Percentiles rank a stretch among this genome's conserved stretches.
Conservation (phyloP, 2,329 filamentous ascomycete genomes). For the Graphiopsis chlorocephala region DNA sequence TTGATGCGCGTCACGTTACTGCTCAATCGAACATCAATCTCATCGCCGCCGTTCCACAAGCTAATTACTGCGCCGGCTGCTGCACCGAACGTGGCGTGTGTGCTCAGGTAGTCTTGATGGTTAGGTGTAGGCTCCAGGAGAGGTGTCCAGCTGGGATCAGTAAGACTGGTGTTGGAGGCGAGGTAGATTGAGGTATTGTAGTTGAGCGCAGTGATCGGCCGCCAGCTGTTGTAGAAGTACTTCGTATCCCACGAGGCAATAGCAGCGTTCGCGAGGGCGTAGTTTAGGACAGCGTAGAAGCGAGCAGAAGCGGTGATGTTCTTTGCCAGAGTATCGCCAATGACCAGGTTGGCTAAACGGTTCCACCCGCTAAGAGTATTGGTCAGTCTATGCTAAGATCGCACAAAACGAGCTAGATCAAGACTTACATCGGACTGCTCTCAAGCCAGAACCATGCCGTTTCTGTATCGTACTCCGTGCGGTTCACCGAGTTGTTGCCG, state of each 20-base stretch:
- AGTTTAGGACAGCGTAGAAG: conserved; percentile 32
- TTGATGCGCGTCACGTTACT: conserved; percentile 30
- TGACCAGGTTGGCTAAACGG: conserved; percentile 27
- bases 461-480: conserved; percentile 26
- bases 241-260: conserved; percentile 31
- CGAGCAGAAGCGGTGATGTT: conserved; percentile 29
- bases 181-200: conserved; percentile 24
- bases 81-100: conserved; percentile 30
- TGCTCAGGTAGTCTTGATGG: conserved; percentile 32
- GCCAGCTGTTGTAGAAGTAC: conserved; percentile 29
- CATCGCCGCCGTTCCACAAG: conserved; percentile 25
- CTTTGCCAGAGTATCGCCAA: conserved; percentile 24
- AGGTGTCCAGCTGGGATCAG: conserved; percentile 27
- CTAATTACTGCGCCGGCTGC: conserved; percentile 29
- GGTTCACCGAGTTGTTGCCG: conserved; percentile 27
- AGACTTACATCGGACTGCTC: conserved; percentile 23
- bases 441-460: conserved; percentile 33
- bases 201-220: conserved; percentile 26
- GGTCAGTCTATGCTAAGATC: background rate
- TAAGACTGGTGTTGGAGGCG: conserved; percentile 24
- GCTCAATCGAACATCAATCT: conserved; percentile 24
- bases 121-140: conserved; percentile 28
- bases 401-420: background rate
- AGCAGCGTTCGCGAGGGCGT: conserved; percentile 31
- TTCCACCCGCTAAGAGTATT: conserved; percentile 23